phyloP scores from a whole-genome alignment of 2,329 filamentous ascomycete genomes.

The Fusarium chuoi region DNA sequence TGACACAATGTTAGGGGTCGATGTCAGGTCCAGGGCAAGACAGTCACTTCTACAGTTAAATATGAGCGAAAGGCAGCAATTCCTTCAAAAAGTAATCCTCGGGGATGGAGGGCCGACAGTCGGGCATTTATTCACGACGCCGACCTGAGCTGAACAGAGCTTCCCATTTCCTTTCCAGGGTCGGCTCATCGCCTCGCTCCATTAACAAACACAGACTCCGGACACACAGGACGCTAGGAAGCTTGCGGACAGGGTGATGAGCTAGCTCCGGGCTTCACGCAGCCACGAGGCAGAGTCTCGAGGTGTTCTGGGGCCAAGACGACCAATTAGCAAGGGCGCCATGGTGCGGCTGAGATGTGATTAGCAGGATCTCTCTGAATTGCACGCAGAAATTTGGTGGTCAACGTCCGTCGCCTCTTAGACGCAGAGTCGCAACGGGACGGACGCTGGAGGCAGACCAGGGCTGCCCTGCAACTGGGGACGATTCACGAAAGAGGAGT shows the following conservation, averaged over 20 bases:
- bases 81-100: conserved; percentile 8
- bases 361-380: conserved; percentile 16
- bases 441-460: conserved; percentile 3
- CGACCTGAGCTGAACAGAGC: conserved; percentile 18
- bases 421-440: conserved; percentile 13
- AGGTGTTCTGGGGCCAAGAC: background rate
- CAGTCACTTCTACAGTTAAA: conserved; percentile 18
- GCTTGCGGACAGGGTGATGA: conserved; percentile 29
- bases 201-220: conserved; percentile 14
- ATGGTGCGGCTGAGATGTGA: conserved; percentile 41
- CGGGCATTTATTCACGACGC: conserved; percentile 33
- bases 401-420: conserved; percentile 18
- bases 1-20: background rate
- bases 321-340: conserved; percentile 28
- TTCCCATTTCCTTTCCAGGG: conserved; percentile 10
- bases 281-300: conserved; percentile 38
- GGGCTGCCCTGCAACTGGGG: conserved; percentile 15
- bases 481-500: conserved; percentile 13
- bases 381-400: conserved; percentile 18
- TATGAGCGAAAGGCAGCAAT: conserved; percentile 6
- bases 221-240: conserved; percentile 31
- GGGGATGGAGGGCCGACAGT: conserved; percentile 6
- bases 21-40: background rate
- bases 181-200: conserved; percentile 27
- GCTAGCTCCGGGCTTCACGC: conserved; percentile 20